phyloP scores from a whole-genome alignment of 768 basidiomycete species.

The Peribolospora baueri region DNA sequence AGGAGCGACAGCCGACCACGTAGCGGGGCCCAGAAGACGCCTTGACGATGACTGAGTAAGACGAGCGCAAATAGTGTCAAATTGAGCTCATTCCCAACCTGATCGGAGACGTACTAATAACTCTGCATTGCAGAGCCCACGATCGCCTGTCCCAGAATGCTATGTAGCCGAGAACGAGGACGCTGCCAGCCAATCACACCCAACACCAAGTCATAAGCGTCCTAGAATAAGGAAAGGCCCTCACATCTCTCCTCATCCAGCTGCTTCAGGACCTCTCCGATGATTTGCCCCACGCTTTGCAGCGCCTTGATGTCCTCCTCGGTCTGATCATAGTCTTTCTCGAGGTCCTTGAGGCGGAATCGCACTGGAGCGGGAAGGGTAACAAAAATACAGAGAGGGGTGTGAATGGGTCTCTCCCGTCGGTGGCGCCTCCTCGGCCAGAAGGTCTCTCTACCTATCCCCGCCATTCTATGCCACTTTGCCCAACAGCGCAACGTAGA shows the following conservation, averaged over 20 bases:
- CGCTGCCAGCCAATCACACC: neutral
- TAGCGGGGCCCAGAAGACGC: conserved; percentile 95
- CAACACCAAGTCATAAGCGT: too few relatives aligned
- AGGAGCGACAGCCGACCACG: conserved; percentile 86
- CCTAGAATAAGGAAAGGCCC: conserved; percentile 16
- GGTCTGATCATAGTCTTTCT: conserved; percentile 74
- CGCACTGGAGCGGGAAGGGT: conserved; percentile 36
- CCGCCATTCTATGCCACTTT: neutral
- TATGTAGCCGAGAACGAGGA: neutral
- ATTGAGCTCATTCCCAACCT: conserved; percentile 13
- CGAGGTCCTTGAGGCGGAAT: conserved; percentile 66
- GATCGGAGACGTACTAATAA: too few relatives aligned
- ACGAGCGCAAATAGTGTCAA: neutral
- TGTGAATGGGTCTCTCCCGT: neutral
- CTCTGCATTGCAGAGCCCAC: too few relatives aligned
- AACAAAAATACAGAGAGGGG: neutral
- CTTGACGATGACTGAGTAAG: conserved; percentile 64
- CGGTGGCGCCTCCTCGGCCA: neutral
- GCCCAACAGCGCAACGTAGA: too few relatives aligned
- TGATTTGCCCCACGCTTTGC: conserved; percentile 95
- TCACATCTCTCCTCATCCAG: conserved; percentile 88
- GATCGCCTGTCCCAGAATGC: too few relatives aligned
- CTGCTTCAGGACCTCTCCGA: conserved; percentile 97
- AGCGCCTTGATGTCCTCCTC: conserved; percentile 98
- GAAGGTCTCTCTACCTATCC: neutral